These are phyloP conservation scores for Cytospora leucostoma DNA, from an alignment of 2,329 filamentous ascomycete species.

Conservation along the genomic window DNA sequence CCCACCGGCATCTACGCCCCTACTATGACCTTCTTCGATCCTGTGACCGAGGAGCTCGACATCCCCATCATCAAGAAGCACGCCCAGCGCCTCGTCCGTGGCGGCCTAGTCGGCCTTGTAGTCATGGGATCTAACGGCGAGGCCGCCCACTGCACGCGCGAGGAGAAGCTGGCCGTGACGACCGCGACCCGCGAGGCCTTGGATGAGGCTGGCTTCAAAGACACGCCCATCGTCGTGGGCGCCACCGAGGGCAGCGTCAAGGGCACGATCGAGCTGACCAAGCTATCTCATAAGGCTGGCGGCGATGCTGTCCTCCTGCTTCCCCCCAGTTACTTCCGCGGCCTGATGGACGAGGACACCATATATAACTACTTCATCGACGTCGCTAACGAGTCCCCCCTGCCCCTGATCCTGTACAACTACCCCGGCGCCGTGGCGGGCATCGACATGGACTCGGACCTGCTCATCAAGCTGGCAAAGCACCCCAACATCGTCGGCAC, in stretches of 20 bases:
- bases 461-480: conserved; percentile 75
- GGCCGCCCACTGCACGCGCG: conserved; percentile 77
- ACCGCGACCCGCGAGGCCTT: conserved; percentile 78
- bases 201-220: conserved; percentile 73
- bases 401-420: conserved; percentile 87
- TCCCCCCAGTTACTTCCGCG: conserved; percentile 81
- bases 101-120: conserved; percentile 78
- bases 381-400: conserved; percentile 73
- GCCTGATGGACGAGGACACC: conserved; percentile 72
- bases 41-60: conserved; percentile 81
- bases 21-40: conserved; percentile 88
- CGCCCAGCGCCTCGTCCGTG: conserved; percentile 73
- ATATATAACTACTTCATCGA: conserved; percentile 72
- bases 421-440: conserved; percentile 86
- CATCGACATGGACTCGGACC: conserved; percentile 87
- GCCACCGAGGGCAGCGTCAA: conserved; percentile 80
- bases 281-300: conserved; percentile 66
- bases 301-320: conserved; percentile 80
- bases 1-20: conserved; percentile 85
- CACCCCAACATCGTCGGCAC: conserved; percentile 86
- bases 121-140: conserved; percentile 91
- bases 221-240: conserved; percentile 80
- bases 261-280: conserved; percentile 75
- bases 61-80: conserved; percentile 78
- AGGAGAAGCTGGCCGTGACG: conserved; percentile 76